Base-by-base conservation (phyloP, 148 eudicot genomes). In the Talinum fruticosum region DNA sequence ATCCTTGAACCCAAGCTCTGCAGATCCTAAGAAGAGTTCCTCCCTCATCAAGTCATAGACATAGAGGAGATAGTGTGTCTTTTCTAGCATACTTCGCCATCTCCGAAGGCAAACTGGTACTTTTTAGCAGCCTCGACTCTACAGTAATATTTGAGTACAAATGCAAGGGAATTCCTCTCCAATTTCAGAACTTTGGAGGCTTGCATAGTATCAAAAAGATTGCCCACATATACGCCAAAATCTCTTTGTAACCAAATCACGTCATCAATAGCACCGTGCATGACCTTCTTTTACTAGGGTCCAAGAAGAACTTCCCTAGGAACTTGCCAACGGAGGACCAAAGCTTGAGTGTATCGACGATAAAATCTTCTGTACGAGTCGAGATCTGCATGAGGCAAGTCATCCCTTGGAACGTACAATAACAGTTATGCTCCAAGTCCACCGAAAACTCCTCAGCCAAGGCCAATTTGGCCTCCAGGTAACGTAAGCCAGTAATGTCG, bases 301-400 rank as follows among this genome's bases (percentile, higher is more conserved):
- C 74, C 13, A 3, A 19, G 16, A 79, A 79, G 0, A 66, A 3
- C 6, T 61, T 10, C 0, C 78, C 64, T 23, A 79, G 19, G 7
- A 19, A 66, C 0, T 19, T 30, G 2, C 68, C 74, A 10, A 74
- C 34, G 1, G 1, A 6, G 2, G 30, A 12, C 23, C 41, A 2
- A 6, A 79, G 5, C 33, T 79, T 66, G 1, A 79, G 67, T 0
- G 82, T 74, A 4, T 74, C 82, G 1, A 79, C 44, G 0, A 79
- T 57, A 13, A 79, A 79, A 54, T 79, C 77, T 29, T 74, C 67
- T 0, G 26, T 35, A 1, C 82, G 34, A 0, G 78, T 79, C 5
- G 78, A 79, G 6, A 79, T 53, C 16, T 79, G 82, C 82, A 79
- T 79, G 0, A 79, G 24, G 15, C 82, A 79, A 2, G 82, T 74